Evolutionary conservation across 2,329 filamentous ascomycete species (phyloP), one percentile per base, ranked within the genome.

Genomic region (Aspergillus fijiensis): DNA sequence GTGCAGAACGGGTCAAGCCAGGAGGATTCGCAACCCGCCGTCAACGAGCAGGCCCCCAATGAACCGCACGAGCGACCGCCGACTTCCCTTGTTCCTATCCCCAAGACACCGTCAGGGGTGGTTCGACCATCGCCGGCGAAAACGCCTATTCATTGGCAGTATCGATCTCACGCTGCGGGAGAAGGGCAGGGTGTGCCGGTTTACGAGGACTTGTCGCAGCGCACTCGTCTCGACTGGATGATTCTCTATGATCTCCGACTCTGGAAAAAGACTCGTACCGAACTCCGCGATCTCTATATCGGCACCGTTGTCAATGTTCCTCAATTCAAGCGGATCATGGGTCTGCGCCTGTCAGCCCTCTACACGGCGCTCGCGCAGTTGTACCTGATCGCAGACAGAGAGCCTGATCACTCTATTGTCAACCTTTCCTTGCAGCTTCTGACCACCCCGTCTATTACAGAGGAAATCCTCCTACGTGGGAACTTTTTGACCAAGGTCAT

Each of bases 361-460:
- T 99, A 99, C 77, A 98, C 95, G 1, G 91, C 90, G 2, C 80
- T 99, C 51, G 93, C 95, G 5, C 94, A 99, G 73, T 81, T 99
- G 3, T 99, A 98, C 74, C 85, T 99, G 31, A 95, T 99, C 65
- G 94, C 94, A 14, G 95, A 99, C 72, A 85, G 95, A 64, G 95
- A 99, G 74, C 95, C 95, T 2, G 95, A 99, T 71, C 94, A 98
- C 76, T 98, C 94, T 11, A 98, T 99, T 72, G 96, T 99, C 81
- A 97, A 97, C 72, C 85, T 99, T 42, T 98, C 94, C 4, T 81
- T 98, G 31, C 95, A 99, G 73, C 96, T 99, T 86, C 81, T 99
- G 63, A 99, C 95, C 0, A 97, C 95, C 0, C 93, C 95, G 1
- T 96, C 94, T 0, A 98, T 99, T 66, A 98, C 94, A 0, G 90